Base-by-base conservation (phyloP, 345 rosid genomes). In the Raphanus sativus region DNA sequence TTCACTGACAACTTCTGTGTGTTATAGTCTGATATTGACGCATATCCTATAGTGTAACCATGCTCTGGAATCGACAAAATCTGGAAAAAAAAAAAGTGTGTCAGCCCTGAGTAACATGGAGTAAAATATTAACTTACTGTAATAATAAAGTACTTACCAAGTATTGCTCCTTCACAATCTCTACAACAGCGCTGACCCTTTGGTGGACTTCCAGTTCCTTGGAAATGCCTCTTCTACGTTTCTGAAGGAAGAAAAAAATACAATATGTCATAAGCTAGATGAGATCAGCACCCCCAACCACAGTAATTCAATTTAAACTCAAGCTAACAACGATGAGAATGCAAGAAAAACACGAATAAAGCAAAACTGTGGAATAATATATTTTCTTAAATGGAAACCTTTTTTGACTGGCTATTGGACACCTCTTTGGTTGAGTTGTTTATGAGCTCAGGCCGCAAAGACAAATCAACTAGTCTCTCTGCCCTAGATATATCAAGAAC, bases 131-230 rank as follows among this genome's bases (percentile, higher is more conserved):
- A 79, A 73, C 60, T 34, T 21, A 32, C 26, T 33, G 55, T 70
- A 61, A 62, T 38, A 13, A 66, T 38, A 13, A 66, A 70, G 42
- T 2, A 86, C 91, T 84, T 85, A 79, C 99, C 98, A 95, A 77
- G 87, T 95, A 92, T 81, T 91, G 86, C 83, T 92, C 99, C 83
- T 95, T 95, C 82, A 89, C 97, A 76, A 95, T 89, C 89, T 95
- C 99, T 65, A 95, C 96, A 72, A 87, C 69, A 62, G 97, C 94
- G 78, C 77, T 84, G 69, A 92, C 91, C 42, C 81, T 84, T 84
- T 88, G 92, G 84, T 86, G 87, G 85, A 92, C 71, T 83, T 87
- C 93, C 78, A 93, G 84, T 32, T 85, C 87, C 83, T 83, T 91
- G 48, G 78, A 75, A 52, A 76, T 70, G 79, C 85, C 89, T 73